These are phyloP conservation scores for Tolypocladium pustulatum DNA, from an alignment of 2,329 filamentous ascomycete species.

Conservation along the genomic window DNA sequence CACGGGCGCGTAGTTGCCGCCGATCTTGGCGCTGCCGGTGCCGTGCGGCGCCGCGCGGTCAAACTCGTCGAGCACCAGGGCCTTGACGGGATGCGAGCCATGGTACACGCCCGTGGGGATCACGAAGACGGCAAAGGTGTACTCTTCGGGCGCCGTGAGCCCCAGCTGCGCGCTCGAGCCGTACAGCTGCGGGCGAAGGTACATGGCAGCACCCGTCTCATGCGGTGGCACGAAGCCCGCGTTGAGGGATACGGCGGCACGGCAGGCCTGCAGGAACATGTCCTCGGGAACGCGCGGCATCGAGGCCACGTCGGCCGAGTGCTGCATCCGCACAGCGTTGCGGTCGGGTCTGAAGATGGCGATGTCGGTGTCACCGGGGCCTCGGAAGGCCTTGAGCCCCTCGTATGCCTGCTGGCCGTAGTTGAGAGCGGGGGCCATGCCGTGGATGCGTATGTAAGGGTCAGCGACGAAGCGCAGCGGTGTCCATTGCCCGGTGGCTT, in stretches of 20 bases:
- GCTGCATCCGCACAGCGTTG: constrained; percentile 76
- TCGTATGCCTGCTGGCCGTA: constrained; percentile 98
- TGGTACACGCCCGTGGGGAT: constrained; percentile 92
- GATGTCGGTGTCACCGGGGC: constrained; percentile 57
- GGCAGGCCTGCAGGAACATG: constrained; percentile 65
- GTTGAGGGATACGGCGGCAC: constrained; percentile 76
- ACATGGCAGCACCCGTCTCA: constrained; percentile 81
- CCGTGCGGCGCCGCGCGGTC: constrained; percentile 88
- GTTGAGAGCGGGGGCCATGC: constrained; percentile 91
- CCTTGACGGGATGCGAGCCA: constrained; percentile 77
- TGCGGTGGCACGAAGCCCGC: constrained; percentile 87
- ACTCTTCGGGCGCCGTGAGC: constrained; percentile 79
- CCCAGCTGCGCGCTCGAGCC: constrained; percentile 81
- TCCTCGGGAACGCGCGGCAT: constrained; percentile 70
- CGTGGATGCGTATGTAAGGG: constrained; percentile 80
- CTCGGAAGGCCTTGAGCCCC: constrained; percentile 92
- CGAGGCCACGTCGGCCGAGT: constrained; percentile 73
- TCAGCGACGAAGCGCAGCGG: constrained; percentile 69
- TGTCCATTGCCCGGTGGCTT: constrained; percentile 66
- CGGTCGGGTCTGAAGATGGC: constrained; percentile 79
- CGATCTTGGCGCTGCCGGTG: constrained; percentile 84
- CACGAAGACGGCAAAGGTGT: constrained; percentile 83
- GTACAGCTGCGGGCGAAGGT: constrained; percentile 81
- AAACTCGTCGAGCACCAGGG: constrained; percentile 83
- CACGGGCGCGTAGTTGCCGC: constrained; percentile 93